These are phyloP conservation scores for Backusella macrospora DNA, from an alignment of 192 early-diverging fungal genomes.

Conservation along the genomic window DNA sequence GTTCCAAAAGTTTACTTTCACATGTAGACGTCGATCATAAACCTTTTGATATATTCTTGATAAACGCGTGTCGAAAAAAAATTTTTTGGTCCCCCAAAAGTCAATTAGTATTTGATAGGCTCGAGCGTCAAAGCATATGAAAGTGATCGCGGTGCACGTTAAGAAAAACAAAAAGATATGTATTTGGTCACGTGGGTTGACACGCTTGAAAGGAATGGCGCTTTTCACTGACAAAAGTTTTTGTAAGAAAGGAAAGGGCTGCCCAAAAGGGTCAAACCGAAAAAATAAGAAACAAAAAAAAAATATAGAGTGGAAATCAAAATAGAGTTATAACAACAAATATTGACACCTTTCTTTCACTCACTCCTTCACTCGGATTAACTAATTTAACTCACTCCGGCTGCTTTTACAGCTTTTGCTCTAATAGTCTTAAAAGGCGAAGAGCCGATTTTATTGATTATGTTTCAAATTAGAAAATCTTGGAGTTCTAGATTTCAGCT, in stretches of 20 bases:
- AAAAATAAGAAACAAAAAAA: not conserved
- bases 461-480: slow-evolving; percentile 1
- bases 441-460: slow-evolving; percentile 14
- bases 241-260: not conserved
- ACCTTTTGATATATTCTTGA: not conserved
- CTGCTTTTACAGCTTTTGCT: not conserved
- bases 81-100: slow-evolving; percentile 4
- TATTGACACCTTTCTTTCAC: not conserved
- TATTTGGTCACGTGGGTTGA: not conserved
- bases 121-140: slow-evolving; percentile 12
- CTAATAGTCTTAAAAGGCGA: slow-evolving; percentile 8
- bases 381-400: slow-evolving; percentile 12
- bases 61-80: slow-evolving; percentile 6
- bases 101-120: slow-evolving; percentile 2
- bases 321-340: slow-evolving; percentile 16
- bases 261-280: slow-evolving; percentile 7
- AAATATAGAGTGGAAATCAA: not conserved
- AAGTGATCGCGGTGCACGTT: not conserved
- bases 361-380: not conserved
- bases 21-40: slow-evolving; percentile 10
- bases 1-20: not conserved
- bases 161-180: not conserved
- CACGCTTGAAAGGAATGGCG: slow-evolving; percentile 8
- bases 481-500: slow-evolving; percentile 2
- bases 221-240: slow-evolving; percentile 1